Evolutionary conservation across 2,329 filamentous ascomycete genomes (phyloP).

Genomic region (Cytospora piceicola): DNA sequence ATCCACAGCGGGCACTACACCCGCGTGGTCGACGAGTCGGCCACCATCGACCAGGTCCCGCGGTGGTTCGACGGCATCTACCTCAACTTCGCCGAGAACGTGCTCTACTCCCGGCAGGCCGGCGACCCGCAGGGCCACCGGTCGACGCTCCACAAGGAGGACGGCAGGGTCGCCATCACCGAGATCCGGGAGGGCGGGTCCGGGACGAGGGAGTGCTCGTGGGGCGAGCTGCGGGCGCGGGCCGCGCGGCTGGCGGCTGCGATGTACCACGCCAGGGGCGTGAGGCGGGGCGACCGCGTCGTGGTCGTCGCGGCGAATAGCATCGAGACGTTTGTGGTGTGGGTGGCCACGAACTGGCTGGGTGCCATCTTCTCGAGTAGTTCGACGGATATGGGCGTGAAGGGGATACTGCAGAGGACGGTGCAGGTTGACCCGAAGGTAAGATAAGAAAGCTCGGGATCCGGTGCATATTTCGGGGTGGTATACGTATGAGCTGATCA

Average conservation of each 20-base stretch:
- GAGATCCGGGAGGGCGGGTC: conserved; percentile 71
- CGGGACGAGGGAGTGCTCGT: conserved; percentile 63
- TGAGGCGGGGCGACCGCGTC: conserved; percentile 73
- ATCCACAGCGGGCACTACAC: conserved; percentile 66
- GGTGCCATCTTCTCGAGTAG: conserved; percentile 77
- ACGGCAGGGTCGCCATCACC: conserved; percentile 70
- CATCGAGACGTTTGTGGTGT: conserved; percentile 72
- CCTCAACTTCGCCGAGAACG: conserved; percentile 81
- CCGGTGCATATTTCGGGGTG: neutral
- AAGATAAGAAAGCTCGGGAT: conserved; percentile 38
- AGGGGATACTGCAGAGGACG: conserved; percentile 74
- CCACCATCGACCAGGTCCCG: conserved; percentile 72
- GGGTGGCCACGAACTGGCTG: conserved; percentile 70
- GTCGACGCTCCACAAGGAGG: conserved; percentile 67
- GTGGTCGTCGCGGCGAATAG: conserved; percentile 77
- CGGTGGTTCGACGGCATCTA: conserved; percentile 76
- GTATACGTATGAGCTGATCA: conserved; percentile 19
- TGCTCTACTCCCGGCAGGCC: conserved; percentile 63
- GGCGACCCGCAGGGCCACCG: conserved; percentile 46
- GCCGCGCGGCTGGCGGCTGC: conserved; percentile 67
- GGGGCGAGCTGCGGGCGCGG: conserved; percentile 64
- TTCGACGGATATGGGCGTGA: conserved; percentile 82
- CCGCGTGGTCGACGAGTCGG: conserved; percentile 68
- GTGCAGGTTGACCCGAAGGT: conserved; percentile 74
- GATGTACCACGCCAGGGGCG: conserved; percentile 63